A percentile compares a stretch with the other conserved stretches of the same genome.
These are phyloP conservation scores for Chaetomium cochliodes DNA, from an alignment of 495 filamentous ascomycete genomes.

Conservation along the genomic window DNA sequence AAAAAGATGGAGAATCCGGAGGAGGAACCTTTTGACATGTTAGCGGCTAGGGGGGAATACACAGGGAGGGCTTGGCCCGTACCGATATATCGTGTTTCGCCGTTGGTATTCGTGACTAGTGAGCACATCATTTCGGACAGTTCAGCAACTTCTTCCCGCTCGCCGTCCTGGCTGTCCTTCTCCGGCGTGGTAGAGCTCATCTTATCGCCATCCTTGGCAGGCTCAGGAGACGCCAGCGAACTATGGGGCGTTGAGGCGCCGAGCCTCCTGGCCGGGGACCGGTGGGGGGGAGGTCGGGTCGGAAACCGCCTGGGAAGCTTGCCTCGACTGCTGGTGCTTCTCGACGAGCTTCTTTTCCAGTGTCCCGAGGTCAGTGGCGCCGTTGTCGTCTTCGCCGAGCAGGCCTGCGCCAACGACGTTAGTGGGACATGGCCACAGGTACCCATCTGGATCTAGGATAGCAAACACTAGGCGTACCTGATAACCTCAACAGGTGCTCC, in stretches of 20 bases:
- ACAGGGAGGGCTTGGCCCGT: constrained; percentile 27
- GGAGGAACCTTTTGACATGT: constrained; percentile 69
- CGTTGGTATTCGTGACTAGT: constrained; percentile 93
- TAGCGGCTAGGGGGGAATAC: constrained; percentile 21
- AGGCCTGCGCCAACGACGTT: constrained; percentile 47
- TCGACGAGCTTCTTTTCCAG: constrained; percentile 80
- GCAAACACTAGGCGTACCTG: constrained; percentile 50
- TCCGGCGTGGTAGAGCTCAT: constrained; percentile 35
- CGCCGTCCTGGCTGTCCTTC: constrained; percentile 51
- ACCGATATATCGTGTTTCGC: constrained; percentile 97
- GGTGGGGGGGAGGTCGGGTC: constrained; percentile 48
- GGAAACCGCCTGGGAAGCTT: constrained; percentile 45
- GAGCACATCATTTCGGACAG: constrained; percentile 99
- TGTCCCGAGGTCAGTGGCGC: constrained; percentile 82
- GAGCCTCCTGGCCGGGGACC: constrained; percentile 45
- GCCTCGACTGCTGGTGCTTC: constrained; percentile 51
- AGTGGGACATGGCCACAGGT: constrained; percentile 15
- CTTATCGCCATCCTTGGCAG: constrained; percentile 53
- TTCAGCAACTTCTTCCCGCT: constrained; percentile 87
- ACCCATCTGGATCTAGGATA: background rate
- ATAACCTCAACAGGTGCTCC: constrained; percentile 85
- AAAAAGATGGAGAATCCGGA: constrained; percentile 95
- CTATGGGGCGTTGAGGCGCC: constrained; percentile 59
- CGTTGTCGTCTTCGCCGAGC: constrained; percentile 81
- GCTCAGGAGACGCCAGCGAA: constrained; percentile 60